Percentiles rank a stretch among this genome's conserved stretches.
These are phyloP conservation scores for Citrus cavaleriei DNA, from an alignment of 345 rosid species.

Conservation along the genomic window DNA sequence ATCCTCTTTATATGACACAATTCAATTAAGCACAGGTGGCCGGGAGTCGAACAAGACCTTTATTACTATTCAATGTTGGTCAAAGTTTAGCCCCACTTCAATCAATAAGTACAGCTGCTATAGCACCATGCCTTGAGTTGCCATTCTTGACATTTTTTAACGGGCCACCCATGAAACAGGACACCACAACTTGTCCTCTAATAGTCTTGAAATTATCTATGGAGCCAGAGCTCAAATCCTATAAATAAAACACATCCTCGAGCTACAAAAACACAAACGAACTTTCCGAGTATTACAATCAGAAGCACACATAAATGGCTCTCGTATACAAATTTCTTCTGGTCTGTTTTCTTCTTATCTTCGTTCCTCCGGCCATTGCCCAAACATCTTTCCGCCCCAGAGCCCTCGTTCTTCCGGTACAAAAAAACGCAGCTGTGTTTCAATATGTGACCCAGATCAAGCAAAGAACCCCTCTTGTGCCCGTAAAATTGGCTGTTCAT, in stretches of 20 bases:
- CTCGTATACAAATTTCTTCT: not conserved
- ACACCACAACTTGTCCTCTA: not conserved
- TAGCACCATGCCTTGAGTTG: not conserved
- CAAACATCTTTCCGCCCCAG: conserved; percentile 12
- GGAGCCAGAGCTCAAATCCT: not conserved
- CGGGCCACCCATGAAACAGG: not conserved
- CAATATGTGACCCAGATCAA: conserved; percentile 20
- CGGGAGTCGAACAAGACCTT: not conserved
- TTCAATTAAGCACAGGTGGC: not conserved
- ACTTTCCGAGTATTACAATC: not conserved
- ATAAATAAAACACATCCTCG: not conserved
- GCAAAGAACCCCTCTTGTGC: conserved; percentile 21
- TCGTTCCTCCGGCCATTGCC: conserved; percentile 2
- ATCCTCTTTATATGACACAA: not conserved
- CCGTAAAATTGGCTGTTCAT: conserved; percentile 23
- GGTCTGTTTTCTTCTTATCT: not conserved
- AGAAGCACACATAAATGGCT: not conserved
- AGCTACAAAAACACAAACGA: not conserved
- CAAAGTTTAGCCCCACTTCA: not conserved
- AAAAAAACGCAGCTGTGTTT: conserved; percentile 16
- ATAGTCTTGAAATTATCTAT: not conserved
- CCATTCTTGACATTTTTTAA: not conserved
- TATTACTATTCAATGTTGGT: not conserved
- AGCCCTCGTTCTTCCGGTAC: conserved; percentile 23
- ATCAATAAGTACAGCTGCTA: not conserved